These are phyloP conservation scores for Sarocladium strictum DNA, from an alignment of 2,329 filamentous ascomycete species.

Conservation along the genomic window DNA sequence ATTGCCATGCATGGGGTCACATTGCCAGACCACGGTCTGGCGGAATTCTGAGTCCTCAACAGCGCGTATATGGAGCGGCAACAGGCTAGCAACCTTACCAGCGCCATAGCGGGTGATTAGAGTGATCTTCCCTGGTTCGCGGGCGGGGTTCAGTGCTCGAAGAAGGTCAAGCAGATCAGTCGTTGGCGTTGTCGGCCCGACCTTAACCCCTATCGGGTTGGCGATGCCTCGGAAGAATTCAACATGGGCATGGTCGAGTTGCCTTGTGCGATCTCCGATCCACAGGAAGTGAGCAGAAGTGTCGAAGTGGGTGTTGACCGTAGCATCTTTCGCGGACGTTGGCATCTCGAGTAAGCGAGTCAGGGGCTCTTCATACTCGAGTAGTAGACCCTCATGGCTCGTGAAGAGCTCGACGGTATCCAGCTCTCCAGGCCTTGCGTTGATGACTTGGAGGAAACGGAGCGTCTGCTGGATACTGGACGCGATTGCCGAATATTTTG, in stretches of 20 bases:
- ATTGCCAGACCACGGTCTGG: constrained; percentile 82
- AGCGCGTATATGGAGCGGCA: constrained; percentile 81
- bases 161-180: constrained; percentile 74
- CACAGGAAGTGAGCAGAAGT: constrained; percentile 96
- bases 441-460: constrained; percentile 90
- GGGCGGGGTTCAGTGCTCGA: constrained; percentile 74
- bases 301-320: constrained; percentile 62
- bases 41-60: constrained; percentile 72
- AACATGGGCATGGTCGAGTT: constrained; percentile 88
- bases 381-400: constrained; percentile 86
- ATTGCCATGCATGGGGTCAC: constrained; percentile 97
- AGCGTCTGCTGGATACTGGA: constrained; percentile 83
- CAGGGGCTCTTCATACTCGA: constrained; percentile 89
- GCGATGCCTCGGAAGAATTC: constrained; percentile 96
- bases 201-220: constrained; percentile 95
- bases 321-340: constrained; percentile 24
- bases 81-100: constrained; percentile 63
- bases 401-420: constrained; percentile 94
- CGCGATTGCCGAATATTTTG: constrained; percentile 82
- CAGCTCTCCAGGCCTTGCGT: constrained; percentile 75
- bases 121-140: constrained; percentile 87
- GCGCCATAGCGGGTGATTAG: constrained; percentile 94
- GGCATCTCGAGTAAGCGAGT: constrained; percentile 71
- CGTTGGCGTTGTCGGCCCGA: constrained; percentile 77
- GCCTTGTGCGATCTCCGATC: constrained; percentile 94